phyloP scores from a whole-genome alignment of 2,329 filamentous ascomycete genomes.

The Ustilaginoidea virens region DNA sequence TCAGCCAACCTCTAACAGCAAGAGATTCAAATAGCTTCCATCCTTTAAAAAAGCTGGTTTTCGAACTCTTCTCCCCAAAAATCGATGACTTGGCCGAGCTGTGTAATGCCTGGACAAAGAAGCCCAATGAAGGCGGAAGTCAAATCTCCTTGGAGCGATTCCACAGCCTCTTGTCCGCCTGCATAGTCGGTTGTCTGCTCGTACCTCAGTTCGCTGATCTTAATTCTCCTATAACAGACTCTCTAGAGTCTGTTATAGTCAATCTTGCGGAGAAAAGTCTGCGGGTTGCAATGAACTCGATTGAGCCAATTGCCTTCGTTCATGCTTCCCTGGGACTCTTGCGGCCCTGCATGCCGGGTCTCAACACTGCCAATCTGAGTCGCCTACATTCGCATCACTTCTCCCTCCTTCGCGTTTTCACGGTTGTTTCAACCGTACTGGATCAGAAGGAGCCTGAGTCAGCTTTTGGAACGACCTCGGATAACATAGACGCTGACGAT shows the following conservation, averaged over 20 bases:
- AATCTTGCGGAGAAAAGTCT: conserved; percentile 25
- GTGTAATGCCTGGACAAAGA: conserved; percentile 31
- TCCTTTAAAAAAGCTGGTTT: conserved; percentile 32
- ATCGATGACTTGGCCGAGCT: conserved; percentile 31
- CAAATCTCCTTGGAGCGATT: conserved; percentile 38
- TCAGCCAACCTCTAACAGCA: conserved; percentile 9
- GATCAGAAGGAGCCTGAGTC: conserved; percentile 9
- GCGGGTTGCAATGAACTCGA: conserved; percentile 22
- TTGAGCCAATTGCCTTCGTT: conserved; percentile 29
- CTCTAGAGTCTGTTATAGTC: conserved; percentile 28
- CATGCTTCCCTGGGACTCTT: conserved; percentile 30
- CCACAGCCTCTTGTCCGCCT: conserved; percentile 34
- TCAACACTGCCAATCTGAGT: conserved; percentile 22
- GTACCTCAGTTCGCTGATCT: conserved; percentile 30
- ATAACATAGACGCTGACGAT: conserved; percentile 53
- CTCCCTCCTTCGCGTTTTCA: conserved; percentile 27
- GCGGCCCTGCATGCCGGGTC: conserved; percentile 29
- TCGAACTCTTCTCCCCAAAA: conserved; percentile 39
- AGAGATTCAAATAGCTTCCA: conserved; percentile 17
- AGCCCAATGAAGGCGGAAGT: conserved; percentile 25
- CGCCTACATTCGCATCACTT: conserved; percentile 21
- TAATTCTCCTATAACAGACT: conserved; percentile 31
- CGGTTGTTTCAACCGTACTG: conserved; percentile 19
- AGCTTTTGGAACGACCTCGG: conserved; percentile 21
- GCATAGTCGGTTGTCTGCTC: conserved; percentile 28